These are phyloP conservation scores for Colletotrichum tanaceti DNA, from an alignment of 2,329 filamentous ascomycete species.

Conservation along the genomic window DNA sequence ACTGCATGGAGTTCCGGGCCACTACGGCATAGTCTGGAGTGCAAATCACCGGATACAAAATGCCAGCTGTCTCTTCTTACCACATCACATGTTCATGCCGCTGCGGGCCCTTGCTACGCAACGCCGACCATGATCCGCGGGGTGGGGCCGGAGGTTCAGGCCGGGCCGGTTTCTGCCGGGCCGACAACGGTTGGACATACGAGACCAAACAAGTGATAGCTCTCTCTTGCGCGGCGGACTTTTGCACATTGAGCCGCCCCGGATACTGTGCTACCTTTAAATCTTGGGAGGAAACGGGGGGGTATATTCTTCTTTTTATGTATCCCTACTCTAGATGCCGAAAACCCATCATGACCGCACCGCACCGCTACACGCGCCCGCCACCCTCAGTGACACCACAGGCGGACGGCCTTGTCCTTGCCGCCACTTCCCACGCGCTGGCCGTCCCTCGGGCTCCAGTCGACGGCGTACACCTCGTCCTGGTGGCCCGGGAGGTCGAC, in stretches of 20 bases:
- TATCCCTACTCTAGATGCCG: conserved; percentile 29
- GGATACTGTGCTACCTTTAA: too few relatives aligned
- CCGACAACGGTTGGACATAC: too few relatives aligned
- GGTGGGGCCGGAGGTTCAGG: conserved; percentile 12
- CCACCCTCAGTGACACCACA: conserved; percentile 70
- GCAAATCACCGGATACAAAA: not conserved
- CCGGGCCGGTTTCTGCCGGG: not conserved
- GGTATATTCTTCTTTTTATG: conserved; percentile 39
- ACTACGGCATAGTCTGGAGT: not conserved
- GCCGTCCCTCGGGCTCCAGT: conserved; percentile 89
- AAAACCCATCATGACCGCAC: conserved; percentile 12
- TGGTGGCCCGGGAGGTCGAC: conserved; percentile 87
- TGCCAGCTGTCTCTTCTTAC: too few relatives aligned
- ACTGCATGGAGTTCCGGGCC: too few relatives aligned
- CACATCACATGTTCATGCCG: not conserved
- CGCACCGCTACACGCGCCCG: not conserved
- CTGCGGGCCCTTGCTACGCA: not conserved
- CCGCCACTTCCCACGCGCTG: conserved; percentile 90
- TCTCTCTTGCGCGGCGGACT: too few relatives aligned
- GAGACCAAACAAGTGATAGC: not conserved
- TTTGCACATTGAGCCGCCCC: not conserved
- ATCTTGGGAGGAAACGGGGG: conserved; percentile 12
- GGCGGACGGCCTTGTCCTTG: conserved; percentile 83
- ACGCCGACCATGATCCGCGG: conserved; percentile 20
- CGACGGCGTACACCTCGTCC: conserved; percentile 93